A percentile compares a stretch with the other conserved stretches of the same genome.
phyloP scores from a whole-genome alignment of 805 yeast genomes.

The Cyberlindnera amylophila region DNA sequence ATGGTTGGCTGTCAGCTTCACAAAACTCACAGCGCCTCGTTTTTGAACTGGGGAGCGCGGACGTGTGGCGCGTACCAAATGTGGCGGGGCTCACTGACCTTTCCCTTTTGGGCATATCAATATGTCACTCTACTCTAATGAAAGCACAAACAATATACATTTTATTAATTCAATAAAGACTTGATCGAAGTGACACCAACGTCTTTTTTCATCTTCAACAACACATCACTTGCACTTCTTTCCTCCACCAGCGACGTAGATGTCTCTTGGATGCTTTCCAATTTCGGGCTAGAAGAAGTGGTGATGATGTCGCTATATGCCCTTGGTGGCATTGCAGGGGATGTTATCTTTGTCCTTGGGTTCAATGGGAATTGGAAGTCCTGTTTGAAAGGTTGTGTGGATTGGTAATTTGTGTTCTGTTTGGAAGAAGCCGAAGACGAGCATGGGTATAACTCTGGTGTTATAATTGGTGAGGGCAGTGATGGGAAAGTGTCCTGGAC shows the following conservation, averaged over 20 bases:
- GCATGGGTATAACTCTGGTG: slow-evolving; percentile 26
- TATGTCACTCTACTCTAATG: too few relatives aligned
- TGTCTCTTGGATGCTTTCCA: slow-evolving; percentile 9
- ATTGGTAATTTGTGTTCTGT: slow-evolving; percentile 1
- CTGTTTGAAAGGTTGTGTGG: slow-evolving; percentile 9
- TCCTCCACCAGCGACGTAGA: slow-evolving; percentile 4
- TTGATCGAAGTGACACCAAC: slow-evolving; percentile 20
- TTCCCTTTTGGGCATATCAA: background rate
- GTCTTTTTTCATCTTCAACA: slow-evolving; percentile 23
- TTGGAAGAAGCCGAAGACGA: background rate
- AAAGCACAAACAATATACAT: background rate
- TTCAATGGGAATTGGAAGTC: slow-evolving; percentile 22
- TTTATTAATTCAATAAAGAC: slow-evolving; percentile 22
- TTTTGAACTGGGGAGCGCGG: background rate
- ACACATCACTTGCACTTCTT: slow-evolving; percentile 18
- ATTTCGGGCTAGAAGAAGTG: background rate
- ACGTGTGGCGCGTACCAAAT: too few relatives aligned
- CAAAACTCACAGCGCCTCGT: background rate
- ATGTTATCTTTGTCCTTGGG: background rate
- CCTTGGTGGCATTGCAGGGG: slow-evolving; percentile 4
- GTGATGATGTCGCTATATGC: too few relatives aligned
- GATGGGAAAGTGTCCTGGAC: slow-evolving; percentile 11
- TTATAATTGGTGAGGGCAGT: slow-evolving; percentile 27
- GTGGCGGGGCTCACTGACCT: slow-evolving; percentile 2
- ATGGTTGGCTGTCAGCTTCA: background rate